Percentiles rank a stretch among this genome's conserved stretches.
These are phyloP conservation scores for Rhododendron molle DNA, from an alignment of 148 eudicot genomes.

Conservation along the genomic window DNA sequence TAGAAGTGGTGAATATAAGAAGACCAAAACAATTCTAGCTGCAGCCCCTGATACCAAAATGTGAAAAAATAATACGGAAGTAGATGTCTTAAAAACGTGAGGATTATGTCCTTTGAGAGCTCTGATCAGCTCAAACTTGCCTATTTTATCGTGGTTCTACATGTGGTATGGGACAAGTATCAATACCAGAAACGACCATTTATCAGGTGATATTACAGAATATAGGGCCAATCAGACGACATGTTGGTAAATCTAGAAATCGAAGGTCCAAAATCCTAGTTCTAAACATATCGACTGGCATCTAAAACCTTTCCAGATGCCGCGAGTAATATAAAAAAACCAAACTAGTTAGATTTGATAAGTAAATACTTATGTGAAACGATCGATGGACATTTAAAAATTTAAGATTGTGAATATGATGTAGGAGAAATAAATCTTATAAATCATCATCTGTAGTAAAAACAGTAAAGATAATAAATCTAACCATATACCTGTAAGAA, in stretches of 20 bases:
- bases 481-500: background rate
- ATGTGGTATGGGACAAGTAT: background rate
- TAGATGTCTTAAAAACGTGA: background rate
- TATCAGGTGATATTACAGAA: background rate
- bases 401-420: background rate
- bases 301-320: background rate
- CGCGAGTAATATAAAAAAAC: background rate
- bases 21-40: background rate
- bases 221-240: background rate
- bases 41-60: background rate
- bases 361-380: background rate
- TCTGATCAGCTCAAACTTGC: background rate
- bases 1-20: background rate
- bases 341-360: background rate
- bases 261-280: background rate
- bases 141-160: background rate
- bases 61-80: background rate
- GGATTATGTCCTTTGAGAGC: background rate
- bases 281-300: background rate
- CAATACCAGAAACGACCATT: background rate
- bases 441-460: background rate
- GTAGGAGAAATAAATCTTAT: background rate
- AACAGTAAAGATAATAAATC: background rate
- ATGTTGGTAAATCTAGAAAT: background rate
- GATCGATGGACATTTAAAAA: background rate